Evolutionary conservation across 1,284 basidiomycete genomes (phyloP).

Genomic region (Leccinum angustisporum): DNA sequence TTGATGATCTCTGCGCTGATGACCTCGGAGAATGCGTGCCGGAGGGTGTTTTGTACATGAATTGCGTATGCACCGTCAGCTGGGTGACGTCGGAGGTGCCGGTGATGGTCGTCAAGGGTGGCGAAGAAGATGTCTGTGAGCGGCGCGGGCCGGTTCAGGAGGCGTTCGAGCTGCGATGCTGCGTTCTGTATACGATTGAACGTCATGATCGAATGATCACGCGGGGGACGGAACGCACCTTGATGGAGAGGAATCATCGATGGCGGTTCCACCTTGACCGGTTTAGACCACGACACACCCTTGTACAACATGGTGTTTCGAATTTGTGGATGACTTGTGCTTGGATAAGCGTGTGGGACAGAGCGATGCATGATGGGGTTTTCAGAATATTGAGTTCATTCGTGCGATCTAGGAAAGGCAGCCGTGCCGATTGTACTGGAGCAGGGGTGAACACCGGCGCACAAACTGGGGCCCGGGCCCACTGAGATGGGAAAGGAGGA

Average conservation of each 20-base stretch:
- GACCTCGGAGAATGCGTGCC: slow-evolving; percentile 74
- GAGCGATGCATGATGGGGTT: slow-evolving; percentile 55
- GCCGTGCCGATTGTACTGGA: slow-evolving; percentile 19
- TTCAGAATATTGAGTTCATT: slow-evolving; percentile 47
- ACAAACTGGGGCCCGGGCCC: slow-evolving; percentile 14
- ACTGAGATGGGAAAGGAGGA: slow-evolving; percentile 30
- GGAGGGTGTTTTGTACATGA: slow-evolving; percentile 70
- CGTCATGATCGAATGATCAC: not conserved
- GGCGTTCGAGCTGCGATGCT: slow-evolving; percentile 73
- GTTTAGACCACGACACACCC: too few relatives aligned
- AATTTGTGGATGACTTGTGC: too few relatives aligned
- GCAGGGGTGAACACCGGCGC: slow-evolving; percentile 26
- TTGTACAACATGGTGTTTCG: too few relatives aligned
- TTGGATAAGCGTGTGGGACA: slow-evolving; percentile 36
- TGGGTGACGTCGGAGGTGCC: slow-evolving; percentile 38
- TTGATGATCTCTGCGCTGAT: slow-evolving; percentile 81
- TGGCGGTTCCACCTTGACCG: slow-evolving; percentile 50
- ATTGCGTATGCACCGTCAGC: slow-evolving; percentile 51
- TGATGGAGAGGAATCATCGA: slow-evolving; percentile 81
- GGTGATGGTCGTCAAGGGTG: slow-evolving; percentile 56
- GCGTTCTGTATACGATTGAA: slow-evolving; percentile 46
- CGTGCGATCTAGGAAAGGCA: slow-evolving; percentile 17
- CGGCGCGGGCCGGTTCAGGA: slow-evolving; percentile 67
- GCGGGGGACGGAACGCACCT: slow-evolving; percentile 42
- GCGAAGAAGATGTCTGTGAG: slow-evolving; percentile 59